Base-by-base conservation (phyloP, 805 yeast genomes). In the Monosporozyma aerobia region DNA sequence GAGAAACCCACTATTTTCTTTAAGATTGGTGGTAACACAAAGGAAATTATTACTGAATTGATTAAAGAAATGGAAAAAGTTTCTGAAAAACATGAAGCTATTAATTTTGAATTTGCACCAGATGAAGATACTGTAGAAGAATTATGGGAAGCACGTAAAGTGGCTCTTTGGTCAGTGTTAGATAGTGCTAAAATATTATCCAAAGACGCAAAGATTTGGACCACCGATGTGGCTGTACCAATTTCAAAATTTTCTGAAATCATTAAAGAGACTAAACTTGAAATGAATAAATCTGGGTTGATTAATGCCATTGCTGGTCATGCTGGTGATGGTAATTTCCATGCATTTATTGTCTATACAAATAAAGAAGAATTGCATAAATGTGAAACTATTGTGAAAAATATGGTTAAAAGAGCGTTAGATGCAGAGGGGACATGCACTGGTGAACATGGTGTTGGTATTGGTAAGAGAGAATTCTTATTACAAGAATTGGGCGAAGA, bases 361-460 rank as follows among this genome's bases (percentile, higher is more conserved):
- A 76, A 75, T 49, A 79, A 80, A 0, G 76, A 77, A 22, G 77
- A 81, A 57, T 59, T 71, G 19, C 67, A 69, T 1, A 66, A 65
- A 23, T 83, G 80, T 2, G 76, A 77, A 54, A 60, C 63, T 11
- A 60, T 84, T 11, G 82, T 84, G 13, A 74, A 76, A 29, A 72
- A 78, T 49, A 81, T 87, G 85, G 85, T 85, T 48, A 62, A 74
- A 45, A 65, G 82, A 43, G 95, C 92, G 0, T 69, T 87, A 16
- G 76, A 71, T 1, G 77, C 82, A 40, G 95, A 87, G 51, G 95
- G 95, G 1, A 87, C 96, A 1, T 82, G 89, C 58, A 84, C 90
- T 4, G 95, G 95, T 37, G 95, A 87, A 62, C 95, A 87, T 63
- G 96, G 95, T 13, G 79, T 88, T 41, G 96, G 95, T 8, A 76